A percentile compares a stretch with the other conserved stretches of the same genome.
These are phyloP conservation scores for Buddleja alternifolia DNA, from an alignment of 257 asterid species.

Conservation along the genomic window DNA sequence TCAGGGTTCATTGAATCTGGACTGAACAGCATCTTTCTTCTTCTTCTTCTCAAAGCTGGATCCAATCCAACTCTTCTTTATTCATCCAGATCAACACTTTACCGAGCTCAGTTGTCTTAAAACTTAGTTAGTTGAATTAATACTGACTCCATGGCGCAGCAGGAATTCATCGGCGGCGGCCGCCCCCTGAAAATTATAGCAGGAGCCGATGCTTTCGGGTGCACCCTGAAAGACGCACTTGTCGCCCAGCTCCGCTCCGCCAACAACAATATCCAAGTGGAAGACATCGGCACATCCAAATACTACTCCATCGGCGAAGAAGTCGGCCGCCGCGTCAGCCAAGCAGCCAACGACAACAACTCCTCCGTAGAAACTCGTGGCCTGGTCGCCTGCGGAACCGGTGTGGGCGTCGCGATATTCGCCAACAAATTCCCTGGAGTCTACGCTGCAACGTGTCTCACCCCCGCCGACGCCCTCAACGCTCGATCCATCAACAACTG, in stretches of 20 bases:
- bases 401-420: conserved; percentile 83
- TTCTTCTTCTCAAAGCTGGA: too few species aligned
- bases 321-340: conserved; percentile 79
- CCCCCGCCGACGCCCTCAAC: conserved; percentile 63
- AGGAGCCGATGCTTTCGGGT: conserved; percentile 83
- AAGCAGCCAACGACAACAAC: conserved; percentile 50
- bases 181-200: conserved; percentile 63
- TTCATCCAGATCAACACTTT: too few species aligned
- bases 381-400: conserved; percentile 86
- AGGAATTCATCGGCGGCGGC: too few species aligned
- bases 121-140: too few species aligned
- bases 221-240: conserved; percentile 57
- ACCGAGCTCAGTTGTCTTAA: too few species aligned
- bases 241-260: conserved; percentile 61
- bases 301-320: conserved; percentile 82
- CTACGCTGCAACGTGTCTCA: conserved; percentile 84
- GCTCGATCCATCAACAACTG: conserved; percentile 80
- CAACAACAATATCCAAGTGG: conserved; percentile 69
- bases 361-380: conserved; percentile 64
- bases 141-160: too few species aligned
- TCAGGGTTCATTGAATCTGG: too few species aligned
- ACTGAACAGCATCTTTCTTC: too few species aligned
- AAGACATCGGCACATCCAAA: conserved; percentile 71
- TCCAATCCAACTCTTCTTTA: too few species aligned
- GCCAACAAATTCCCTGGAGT: conserved; percentile 91